Base-by-base conservation (phyloP, 179 eudicot species). In the Corrigiola litoralis region DNA sequence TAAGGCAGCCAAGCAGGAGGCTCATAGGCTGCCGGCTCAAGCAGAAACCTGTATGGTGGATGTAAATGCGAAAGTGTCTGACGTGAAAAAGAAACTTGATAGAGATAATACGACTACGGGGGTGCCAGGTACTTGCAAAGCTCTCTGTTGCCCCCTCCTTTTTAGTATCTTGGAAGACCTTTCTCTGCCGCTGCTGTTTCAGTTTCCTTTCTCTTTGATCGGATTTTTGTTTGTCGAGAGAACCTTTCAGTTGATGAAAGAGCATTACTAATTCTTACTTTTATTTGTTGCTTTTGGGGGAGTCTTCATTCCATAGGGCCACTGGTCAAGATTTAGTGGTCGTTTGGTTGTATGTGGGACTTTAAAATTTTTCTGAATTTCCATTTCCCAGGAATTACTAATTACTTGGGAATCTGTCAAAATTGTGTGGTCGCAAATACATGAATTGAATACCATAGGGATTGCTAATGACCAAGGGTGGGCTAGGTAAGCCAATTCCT, bases 1-100 rank as follows among this genome's bases (percentile, higher is more conserved):
- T 49, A 92, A 82, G 82, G 95, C 92, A 37, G 85, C 96, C 41
- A 87, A 84, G 65, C 82, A 70, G 53, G 96, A 92, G 80, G 97
- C 97, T 18, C 37, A 57, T 63, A 55, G 71, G 37, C 70, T 92
- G 62, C 85, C 84, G 67, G 68, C 69, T 65, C 84, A 81, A 68
- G 82, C 91, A 69, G 86, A 71, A 65, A 75, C 77, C 28, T 87
- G 61, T 74, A 66, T 67, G 46, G 74, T 68, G 25, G 68, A 67
- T 52, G 76, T 84, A 64, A 79, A 76, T 66, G 66, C 78, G 51
- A 82, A 83, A 71, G 60, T 68, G 32, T 47, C 63, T 49, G 65
- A 66, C 70, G 21, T 81, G 60, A 76, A 74, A 75, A 75, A 58
- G 74, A 69, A 75, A 72, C 59, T 61, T 41, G 71, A 54, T 67